A percentile compares a stretch with the other conserved stretches of the same genome.
These are phyloP conservation scores for Kalmusia sp. DNA, from an alignment of 2,329 filamentous ascomycete species.

Conservation along the genomic window DNA sequence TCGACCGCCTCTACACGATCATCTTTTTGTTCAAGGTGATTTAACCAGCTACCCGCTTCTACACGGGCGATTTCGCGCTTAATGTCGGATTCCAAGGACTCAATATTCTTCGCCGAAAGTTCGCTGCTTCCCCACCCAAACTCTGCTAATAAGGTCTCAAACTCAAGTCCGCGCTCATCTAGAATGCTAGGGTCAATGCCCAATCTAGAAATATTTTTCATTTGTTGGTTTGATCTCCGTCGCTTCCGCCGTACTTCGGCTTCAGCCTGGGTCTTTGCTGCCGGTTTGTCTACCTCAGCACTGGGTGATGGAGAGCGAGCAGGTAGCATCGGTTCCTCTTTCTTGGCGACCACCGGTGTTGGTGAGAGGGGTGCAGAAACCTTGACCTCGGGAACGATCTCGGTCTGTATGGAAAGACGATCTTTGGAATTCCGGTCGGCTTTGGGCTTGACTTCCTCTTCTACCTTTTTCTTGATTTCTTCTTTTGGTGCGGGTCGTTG, in stretches of 20 bases:
- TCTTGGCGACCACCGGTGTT: conserved; percentile 20
- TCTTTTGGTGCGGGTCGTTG: conserved; percentile 46
- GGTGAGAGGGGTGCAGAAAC: conserved; percentile 41
- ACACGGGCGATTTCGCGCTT: conserved; percentile 88
- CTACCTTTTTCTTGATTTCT: conserved; percentile 33
- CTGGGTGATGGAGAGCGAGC: conserved; percentile 47
- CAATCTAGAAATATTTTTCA: conserved; percentile 77
- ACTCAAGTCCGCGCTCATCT: conserved; percentile 77
- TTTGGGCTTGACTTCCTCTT: conserved; percentile 26
- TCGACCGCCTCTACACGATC: conserved; percentile 88
- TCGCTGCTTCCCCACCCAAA: conserved; percentile 87
- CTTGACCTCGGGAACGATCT: conserved; percentile 43
- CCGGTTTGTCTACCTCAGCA: conserved; percentile 23
- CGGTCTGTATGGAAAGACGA: conserved; percentile 36
- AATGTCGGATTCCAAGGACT: conserved; percentile 81
- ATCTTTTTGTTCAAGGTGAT: conserved; percentile 83
- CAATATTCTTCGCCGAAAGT: conserved; percentile 76
- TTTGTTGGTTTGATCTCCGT: conserved; percentile 74
- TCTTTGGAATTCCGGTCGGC: conserved; percentile 39
- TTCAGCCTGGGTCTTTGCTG: conserved; percentile 31
- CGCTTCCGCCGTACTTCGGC: conserved; percentile 64
- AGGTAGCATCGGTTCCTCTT: conserved; percentile 30
- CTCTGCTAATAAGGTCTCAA: conserved; percentile 82
- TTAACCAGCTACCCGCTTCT: conserved; percentile 91
- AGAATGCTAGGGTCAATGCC: conserved; percentile 80